A percentile compares a stretch with the other conserved stretches of the same genome.
phyloP scores from a whole-genome alignment of 2,329 filamentous ascomycete species.

The Aspergillus spinulosporus region DNA sequence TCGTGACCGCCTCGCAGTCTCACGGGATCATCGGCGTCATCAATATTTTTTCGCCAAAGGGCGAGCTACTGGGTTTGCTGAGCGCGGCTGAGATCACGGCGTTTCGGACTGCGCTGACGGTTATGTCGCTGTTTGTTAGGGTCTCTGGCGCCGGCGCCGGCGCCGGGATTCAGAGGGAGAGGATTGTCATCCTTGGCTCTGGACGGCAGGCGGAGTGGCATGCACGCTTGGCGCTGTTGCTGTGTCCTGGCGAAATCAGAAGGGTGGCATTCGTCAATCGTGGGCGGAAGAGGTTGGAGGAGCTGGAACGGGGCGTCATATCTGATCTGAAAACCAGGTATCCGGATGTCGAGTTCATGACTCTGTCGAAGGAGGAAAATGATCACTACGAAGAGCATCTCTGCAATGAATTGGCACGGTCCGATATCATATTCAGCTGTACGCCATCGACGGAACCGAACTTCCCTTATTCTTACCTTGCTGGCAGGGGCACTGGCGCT shows the following conservation, averaged over 20 bases:
- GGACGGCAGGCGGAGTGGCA: conserved; percentile 55
- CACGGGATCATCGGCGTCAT: conserved; percentile 63
- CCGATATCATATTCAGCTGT: conserved; percentile 53
- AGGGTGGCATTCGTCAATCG: conserved; percentile 79
- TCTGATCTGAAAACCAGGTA: conserved; percentile 37
- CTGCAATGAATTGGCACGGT: conserved; percentile 29
- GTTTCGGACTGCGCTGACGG: conserved; percentile 75
- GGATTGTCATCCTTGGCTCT: conserved; percentile 51
- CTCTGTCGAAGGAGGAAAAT: conserved; percentile 63
- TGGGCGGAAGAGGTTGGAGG: conserved; percentile 58
- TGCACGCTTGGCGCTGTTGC: conserved; percentile 52
- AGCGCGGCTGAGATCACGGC: conserved; percentile 74
- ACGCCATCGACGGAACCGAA: conserved; percentile 49
- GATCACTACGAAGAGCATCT: conserved; percentile 45
- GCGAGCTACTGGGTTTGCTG: conserved; percentile 65
- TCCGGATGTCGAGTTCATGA: conserved; percentile 34
- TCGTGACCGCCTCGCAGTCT: conserved; percentile 57
- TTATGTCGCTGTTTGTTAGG: conserved; percentile 63
- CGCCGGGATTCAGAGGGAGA: conserved; percentile 27
- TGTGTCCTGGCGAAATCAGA: conserved; percentile 46
- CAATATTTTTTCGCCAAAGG: conserved; percentile 65
- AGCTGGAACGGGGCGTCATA: conserved; percentile 36
- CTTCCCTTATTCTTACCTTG: conserved; percentile 43
- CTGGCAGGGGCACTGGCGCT: background rate
- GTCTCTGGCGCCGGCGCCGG: conserved; percentile 16